Evolutionary conservation across 2,329 filamentous ascomycete genomes (phyloP).

Genomic region (Massarina eburnea): DNA sequence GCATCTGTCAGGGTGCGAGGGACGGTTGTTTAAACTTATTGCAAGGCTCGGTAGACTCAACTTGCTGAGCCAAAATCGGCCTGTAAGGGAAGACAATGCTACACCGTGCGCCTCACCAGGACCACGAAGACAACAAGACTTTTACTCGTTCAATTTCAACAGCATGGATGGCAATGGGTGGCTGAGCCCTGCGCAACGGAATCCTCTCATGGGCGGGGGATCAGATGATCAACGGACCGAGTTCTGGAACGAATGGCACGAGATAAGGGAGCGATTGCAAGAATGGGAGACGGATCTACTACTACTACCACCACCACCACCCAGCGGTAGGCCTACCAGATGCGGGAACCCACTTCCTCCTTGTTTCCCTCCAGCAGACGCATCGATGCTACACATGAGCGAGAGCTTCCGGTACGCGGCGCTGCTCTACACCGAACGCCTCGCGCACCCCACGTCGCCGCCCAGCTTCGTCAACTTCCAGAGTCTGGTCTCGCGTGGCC

Average conservation of each 20-base stretch:
- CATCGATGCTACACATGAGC: constrained; percentile 78
- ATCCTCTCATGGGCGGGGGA: constrained; percentile 41
- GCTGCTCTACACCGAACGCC: constrained; percentile 83
- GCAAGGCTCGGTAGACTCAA: constrained; percentile 82
- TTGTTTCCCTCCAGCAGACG: constrained; percentile 55
- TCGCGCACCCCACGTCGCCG: constrained; percentile 74
- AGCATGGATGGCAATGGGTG: constrained; percentile 71
- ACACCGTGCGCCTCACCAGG: constrained; percentile 38
- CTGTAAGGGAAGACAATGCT: constrained; percentile 44
- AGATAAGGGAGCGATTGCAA: constrained; percentile 73
- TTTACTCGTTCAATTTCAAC: constrained; percentile 57
- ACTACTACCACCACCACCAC: no score
- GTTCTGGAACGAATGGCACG: constrained; percentile 90
- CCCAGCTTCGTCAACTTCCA: constrained; percentile 78
- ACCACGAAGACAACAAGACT: constrained; percentile 46
- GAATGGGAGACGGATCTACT: constrained; percentile 71
- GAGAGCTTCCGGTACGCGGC: constrained; percentile 90
- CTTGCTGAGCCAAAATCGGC: constrained; percentile 71
- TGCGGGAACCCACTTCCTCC: neutral
- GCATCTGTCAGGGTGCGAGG: constrained; percentile 85
- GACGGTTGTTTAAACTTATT: constrained; percentile 82
- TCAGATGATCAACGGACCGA: constrained; percentile 51
- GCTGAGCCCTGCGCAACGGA: constrained; percentile 47
- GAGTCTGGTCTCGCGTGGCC: constrained; percentile 76
- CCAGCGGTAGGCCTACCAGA: constrained; percentile 28